phyloP scores from a whole-genome alignment of 176 grass and related monocot species.

The Metroxylon sagu region DNA sequence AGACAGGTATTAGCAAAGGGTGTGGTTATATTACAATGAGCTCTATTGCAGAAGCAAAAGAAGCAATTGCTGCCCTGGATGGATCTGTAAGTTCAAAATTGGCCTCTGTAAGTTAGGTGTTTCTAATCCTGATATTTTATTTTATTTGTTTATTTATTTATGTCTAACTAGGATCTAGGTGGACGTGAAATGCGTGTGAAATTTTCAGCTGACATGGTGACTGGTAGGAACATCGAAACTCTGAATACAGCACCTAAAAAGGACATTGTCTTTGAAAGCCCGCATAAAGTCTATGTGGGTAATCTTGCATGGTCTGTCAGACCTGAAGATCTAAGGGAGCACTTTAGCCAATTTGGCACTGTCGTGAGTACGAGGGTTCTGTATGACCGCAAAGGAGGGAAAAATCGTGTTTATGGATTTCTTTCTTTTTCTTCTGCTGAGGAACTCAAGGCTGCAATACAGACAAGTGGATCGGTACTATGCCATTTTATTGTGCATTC shows the following conservation, averaged over 20 bases:
- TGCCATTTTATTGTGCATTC: conserved; percentile 2
- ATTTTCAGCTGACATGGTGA: conserved; percentile 41
- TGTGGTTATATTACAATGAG: conserved; percentile 59
- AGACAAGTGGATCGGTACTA: conserved; percentile 43
- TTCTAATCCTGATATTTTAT: background rate
- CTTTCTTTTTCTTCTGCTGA: conserved; percentile 49
- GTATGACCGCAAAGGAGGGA: conserved; percentile 60
- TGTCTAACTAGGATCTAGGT: conserved; percentile 44
- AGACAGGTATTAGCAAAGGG: conserved; percentile 60
- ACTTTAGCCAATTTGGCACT: conserved; percentile 50
- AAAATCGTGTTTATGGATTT: conserved; percentile 54
- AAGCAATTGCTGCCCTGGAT: conserved; percentile 48
- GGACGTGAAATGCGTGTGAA: conserved; percentile 69
- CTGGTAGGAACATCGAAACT: conserved; percentile 25
- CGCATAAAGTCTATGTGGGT: conserved; percentile 59
- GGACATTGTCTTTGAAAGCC: conserved; percentile 57
- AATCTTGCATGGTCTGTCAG: conserved; percentile 62
- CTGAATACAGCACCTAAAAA: conserved; percentile 42
- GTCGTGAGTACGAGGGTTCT: conserved; percentile 55
- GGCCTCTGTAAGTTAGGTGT: background rate
- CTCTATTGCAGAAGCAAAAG: conserved; percentile 49
- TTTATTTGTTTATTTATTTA: background rate
- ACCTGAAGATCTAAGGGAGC: conserved; percentile 47
- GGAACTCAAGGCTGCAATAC: conserved; percentile 38
- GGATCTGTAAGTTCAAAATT: conserved; percentile 40